Evolutionary conservation across 192 early-diverging fungal species (phyloP).

Genomic region (Allomyces macrogynus): DNA sequence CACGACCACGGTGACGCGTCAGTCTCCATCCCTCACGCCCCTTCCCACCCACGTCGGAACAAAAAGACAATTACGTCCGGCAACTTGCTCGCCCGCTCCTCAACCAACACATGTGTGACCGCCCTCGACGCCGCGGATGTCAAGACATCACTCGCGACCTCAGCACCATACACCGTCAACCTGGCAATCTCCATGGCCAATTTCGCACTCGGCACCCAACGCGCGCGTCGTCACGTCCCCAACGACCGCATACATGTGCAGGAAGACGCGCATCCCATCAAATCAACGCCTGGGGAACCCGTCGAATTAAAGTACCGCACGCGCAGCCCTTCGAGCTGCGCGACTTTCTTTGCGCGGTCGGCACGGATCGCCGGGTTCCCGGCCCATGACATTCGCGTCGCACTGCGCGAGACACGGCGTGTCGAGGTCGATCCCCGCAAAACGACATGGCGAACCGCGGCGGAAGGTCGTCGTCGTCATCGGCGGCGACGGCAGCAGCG

Average conservation of each 20-base stretch:
- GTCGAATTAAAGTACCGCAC: neutral
- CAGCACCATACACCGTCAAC: neutral
- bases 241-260: neutral
- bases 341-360: neutral
- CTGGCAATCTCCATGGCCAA: neutral
- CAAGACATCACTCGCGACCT: neutral
- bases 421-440: neutral
- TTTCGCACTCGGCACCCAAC: neutral
- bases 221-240: neutral
- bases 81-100: too few relatives aligned
- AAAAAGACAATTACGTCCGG: neutral
- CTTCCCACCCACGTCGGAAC: neutral
- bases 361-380: neutral
- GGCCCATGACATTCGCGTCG: neutral
- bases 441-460: neutral
- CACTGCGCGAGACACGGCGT: neutral
- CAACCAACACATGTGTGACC: too few relatives aligned
- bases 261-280: neutral
- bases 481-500: neutral
- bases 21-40: neutral
- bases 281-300: neutral
- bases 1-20: neutral
- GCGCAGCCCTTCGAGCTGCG: neutral
- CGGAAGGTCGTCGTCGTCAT: neutral
- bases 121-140: neutral